Base-by-base conservation (phyloP, 805 yeast genomes). In the Candida oleophila region DNA sequence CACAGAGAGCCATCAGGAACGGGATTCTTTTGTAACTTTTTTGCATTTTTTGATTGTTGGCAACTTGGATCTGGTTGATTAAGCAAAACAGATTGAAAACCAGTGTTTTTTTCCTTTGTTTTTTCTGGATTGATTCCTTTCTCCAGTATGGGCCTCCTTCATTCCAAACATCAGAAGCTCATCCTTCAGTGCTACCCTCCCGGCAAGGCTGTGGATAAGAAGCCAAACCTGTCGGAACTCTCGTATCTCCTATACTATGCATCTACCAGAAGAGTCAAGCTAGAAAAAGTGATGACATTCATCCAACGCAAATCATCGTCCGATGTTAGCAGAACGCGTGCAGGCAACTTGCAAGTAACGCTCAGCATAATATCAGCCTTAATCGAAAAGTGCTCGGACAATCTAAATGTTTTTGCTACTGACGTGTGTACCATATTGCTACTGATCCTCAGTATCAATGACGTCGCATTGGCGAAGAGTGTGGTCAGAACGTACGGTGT, bases 161-260 rank as follows among this genome's bases (percentile, higher is more conserved):
- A 76, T 39, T 87, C 96, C 2, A 91, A 92, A 62, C 98, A 91
- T 65, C 97, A 91, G 66, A 83, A 88, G 59, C 75, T 91, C 58
- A 87, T 94, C 34, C 78, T 86, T 43, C 96, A 89, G 64, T 94
- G 98, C 71, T 92, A 92, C 64, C 98, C 96, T 4, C 80, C 94
- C 1, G 97, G 97, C 1, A 77, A 89, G 50, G 85, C 83, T 5
- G 77, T 78, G 4, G 98, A 91, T 59, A 91, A 91, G 69, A 85
- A 86, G 57, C 96, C 99, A 14, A 91, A 92, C 63, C 82, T 96
- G 2, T 89, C 96, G 18, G 98, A 94, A 63, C 76, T 95, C 41
- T 85, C 95, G 49, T 89, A 90, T 61, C 74, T 92, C 54, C 69
- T 92, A 28, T 92, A 87, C 71, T 92, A 92, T 64, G 96, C 96